Evolutionary conservation across 1,284 basidiomycete genomes (phyloP).

Genomic region (Tilletia walkeri): DNA sequence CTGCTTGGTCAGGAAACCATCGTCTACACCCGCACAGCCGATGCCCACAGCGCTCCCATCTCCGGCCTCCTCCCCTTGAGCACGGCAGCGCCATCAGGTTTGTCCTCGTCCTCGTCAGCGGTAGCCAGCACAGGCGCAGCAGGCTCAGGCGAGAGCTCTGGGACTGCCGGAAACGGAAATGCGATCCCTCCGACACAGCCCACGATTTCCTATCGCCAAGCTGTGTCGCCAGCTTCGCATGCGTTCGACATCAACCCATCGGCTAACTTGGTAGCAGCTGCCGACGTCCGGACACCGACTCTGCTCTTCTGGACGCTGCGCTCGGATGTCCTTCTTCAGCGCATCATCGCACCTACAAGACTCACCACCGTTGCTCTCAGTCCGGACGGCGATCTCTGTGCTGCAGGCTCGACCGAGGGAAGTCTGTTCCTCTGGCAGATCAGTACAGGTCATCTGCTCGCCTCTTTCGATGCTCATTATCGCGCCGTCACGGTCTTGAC

Average conservation of each 20-base stretch:
- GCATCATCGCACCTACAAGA: slow-evolving; percentile 85
- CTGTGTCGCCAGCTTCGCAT: background rate
- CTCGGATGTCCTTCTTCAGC: slow-evolving; percentile 60
- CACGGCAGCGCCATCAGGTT: background rate
- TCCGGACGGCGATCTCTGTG: slow-evolving; percentile 71
- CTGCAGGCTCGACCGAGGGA: slow-evolving; percentile 81
- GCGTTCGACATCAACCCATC: slow-evolving; percentile 11
- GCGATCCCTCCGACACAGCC: slow-evolving; percentile 13
- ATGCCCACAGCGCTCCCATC: background rate
- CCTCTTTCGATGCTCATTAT: slow-evolving; percentile 92
- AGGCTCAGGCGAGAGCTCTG: background rate
- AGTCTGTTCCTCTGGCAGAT: slow-evolving; percentile 95
- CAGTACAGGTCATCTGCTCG: slow-evolving; percentile 80
- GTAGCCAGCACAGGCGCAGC: background rate
- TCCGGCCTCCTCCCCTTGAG: slow-evolving; percentile 6
- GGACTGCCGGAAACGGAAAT: background rate
- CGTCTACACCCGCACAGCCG: slow-evolving; percentile 2
- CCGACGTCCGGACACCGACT: slow-evolving; percentile 19
- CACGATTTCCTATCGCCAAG: slow-evolving; percentile 9
- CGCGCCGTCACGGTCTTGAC: slow-evolving; percentile 76
- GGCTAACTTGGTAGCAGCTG: background rate
- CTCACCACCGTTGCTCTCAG: slow-evolving; percentile 76
- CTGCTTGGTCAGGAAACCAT: slow-evolving; percentile 9
- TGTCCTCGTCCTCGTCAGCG: background rate
- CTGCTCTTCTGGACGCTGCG: slow-evolving; percentile 71